These are phyloP conservation scores for Leishmania major DNA, from an alignment of 208 protist genomes.

Conservation along the genomic window DNA sequence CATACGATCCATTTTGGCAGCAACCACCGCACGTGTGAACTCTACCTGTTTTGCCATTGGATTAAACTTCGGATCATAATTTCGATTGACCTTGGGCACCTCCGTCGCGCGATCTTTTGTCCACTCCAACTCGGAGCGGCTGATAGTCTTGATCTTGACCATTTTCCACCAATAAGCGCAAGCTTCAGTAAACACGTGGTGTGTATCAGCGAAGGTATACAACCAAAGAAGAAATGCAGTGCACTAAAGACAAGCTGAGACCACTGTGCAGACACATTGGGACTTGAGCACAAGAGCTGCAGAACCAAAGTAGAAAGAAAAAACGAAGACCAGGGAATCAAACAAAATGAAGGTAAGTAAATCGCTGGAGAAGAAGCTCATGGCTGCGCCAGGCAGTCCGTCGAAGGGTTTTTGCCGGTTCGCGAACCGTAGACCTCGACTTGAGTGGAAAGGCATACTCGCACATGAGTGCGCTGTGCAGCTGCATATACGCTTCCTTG, in stretches of 20 bases:
- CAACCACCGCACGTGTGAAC: conserved; percentile 96
- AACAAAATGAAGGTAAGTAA: not conserved
- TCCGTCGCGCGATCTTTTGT: conserved; percentile 92
- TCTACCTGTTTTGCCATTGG: conserved; percentile 97
- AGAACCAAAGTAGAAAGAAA: not conserved
- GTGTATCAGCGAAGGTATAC: not conserved
- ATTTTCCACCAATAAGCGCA: conserved; percentile 28
- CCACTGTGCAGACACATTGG: not conserved
- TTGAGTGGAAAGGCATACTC: not conserved
- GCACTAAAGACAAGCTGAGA: not conserved
- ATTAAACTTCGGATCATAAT: conserved; percentile 94
- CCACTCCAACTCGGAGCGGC: conserved; percentile 91
- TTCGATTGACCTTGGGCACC: conserved; percentile 90
- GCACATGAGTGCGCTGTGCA: not conserved
- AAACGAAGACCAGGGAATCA: not conserved
- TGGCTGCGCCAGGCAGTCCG: not conserved
- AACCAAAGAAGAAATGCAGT: not conserved
- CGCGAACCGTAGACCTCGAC: not conserved
- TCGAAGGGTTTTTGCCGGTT: not conserved
- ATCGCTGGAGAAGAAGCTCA: not conserved
- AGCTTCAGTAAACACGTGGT: not conserved
- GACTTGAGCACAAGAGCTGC: not conserved
- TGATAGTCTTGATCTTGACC: conserved; percentile 95
- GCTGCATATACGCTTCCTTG: not conserved
- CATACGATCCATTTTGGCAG: conserved; percentile 96